These are phyloP conservation scores for Penicillium glabrum DNA, from an alignment of 2,329 filamentous ascomycete species.

Conservation along the genomic window DNA sequence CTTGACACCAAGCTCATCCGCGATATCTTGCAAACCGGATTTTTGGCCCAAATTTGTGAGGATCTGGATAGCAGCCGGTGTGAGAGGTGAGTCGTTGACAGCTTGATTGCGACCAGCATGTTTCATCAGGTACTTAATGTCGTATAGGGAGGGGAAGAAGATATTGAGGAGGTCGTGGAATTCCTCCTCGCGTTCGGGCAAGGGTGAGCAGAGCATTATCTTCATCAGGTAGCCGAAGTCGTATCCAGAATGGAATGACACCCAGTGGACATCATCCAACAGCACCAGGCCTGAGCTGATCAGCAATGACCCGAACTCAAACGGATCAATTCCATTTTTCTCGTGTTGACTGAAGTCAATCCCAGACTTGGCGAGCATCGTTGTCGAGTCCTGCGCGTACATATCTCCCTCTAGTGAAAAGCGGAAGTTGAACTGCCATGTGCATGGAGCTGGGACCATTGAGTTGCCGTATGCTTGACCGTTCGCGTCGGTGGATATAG, in stretches of 20 bases:
- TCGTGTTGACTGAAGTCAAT: conserved; percentile 86
- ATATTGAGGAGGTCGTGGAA: conserved; percentile 87
- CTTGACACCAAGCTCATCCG: conserved; percentile 88
- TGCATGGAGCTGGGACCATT: conserved; percentile 69
- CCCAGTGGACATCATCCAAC: conserved; percentile 86
- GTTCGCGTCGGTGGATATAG: conserved; percentile 59
- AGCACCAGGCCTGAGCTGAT: conserved; percentile 91
- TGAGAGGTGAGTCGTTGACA: conserved; percentile 62
- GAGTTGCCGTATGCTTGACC: conserved; percentile 53
- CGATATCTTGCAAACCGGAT: conserved; percentile 88
- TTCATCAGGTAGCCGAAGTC: conserved; percentile 98
- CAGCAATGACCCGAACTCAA: conserved; percentile 82
- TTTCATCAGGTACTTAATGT: conserved; percentile 97
- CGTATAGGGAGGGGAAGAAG: conserved; percentile 91
- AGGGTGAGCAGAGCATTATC: conserved; percentile 75
- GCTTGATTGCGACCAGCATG: conserved; percentile 72
- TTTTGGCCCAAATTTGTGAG: conserved; percentile 85
- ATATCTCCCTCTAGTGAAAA: conserved; percentile 95
- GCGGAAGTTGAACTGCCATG: conserved; percentile 99
- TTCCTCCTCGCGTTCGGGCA: conserved; percentile 85
- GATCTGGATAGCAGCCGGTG: conserved; percentile 68
- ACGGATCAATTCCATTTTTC: conserved; percentile 84
- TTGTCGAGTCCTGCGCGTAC: conserved; percentile 94
- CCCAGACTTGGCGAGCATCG: conserved; percentile 85
- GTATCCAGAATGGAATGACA: conserved; percentile 96